Evolutionary conservation across 163 green algal genomes (phyloP), one percentile per base, ranked within the genome.

Genomic region (Scenedesmus sp.): DNA sequence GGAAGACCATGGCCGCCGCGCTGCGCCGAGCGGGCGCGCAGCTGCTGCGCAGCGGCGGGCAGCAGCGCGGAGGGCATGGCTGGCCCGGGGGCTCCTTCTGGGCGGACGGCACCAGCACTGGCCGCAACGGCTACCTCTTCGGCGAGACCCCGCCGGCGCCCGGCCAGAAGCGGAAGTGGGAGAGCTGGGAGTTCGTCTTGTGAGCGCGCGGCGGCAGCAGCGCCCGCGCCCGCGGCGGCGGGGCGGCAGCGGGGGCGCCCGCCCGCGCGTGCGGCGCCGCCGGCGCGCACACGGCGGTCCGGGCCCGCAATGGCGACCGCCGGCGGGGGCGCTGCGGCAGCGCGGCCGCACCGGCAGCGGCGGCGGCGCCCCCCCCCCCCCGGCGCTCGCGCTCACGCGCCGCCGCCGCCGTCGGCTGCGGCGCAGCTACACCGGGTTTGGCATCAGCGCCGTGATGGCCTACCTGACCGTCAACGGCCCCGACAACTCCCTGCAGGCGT

Each of bases 131-230:
- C 28, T 89, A 93, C 60, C 75, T 97, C 4, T 98, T 97, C 62
- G 90, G 89, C 24, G 94, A 98, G 79, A 90, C 92, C 14, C 93
- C 93, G 20, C 92, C 86, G 18, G 81, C 89, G 0, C 79, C 91
- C 22, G 93, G 94, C 1, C 83, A 96, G 77, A 80, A 77, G 20
- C 84, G 94, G 11, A 90, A 93, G 42, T 91, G 85, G 85, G 92
- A 97, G 81, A 92, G 87, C 63, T 97, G 93, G 94, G 94, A 98
- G 84, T 86, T 86, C 2, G 87, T 86, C 18, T 97, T 90, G 94
- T 98, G 71, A 90, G 92, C 39, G 39, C 10, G 53, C 53, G 10
- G 53, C 53, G 10, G 39, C 39, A 47, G 39, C 39, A 47, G 39
- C 39, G 39, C 7, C 6, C n/a, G n/a, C n/a, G n/a, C n/a, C n/a